Evolutionary conservation across 164 flowering plant species (phyloP).

Genomic region (Chloranthus sessilifolius): DNA sequence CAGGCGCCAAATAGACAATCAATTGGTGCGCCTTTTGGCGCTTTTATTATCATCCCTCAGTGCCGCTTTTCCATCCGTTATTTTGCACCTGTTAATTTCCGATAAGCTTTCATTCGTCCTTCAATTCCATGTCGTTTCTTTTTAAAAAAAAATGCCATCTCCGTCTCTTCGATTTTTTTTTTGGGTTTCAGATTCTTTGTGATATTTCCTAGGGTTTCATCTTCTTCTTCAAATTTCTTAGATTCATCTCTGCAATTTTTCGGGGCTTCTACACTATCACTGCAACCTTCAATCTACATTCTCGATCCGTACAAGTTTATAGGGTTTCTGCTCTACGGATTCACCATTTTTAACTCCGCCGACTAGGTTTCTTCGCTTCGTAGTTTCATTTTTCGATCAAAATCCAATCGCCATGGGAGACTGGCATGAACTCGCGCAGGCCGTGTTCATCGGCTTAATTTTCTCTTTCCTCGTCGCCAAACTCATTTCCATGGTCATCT

Average conservation of each 20-base stretch:
- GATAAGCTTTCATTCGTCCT: too few species aligned
- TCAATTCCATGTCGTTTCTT: too few species aligned
- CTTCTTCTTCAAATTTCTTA: too few species aligned
- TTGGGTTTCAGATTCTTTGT: too few species aligned
- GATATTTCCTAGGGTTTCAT: too few species aligned
- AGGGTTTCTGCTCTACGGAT: constrained; percentile 5
- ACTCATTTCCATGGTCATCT: constrained; percentile 64
- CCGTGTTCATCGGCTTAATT: constrained; percentile 63
- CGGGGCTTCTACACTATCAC: neutral
- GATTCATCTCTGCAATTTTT: neutral
- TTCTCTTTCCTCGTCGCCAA: constrained; percentile 87
- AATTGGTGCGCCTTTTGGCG: too few species aligned
- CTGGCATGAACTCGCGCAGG: constrained; percentile 67
- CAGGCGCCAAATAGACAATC: too few species aligned
- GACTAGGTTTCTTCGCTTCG: neutral
- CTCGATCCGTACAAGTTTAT: neutral
- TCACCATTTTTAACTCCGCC: neutral
- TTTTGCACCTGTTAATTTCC: too few species aligned
- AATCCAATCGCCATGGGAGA: constrained; percentile 35
- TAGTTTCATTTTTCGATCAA: neutral
- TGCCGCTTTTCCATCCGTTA: too few species aligned
- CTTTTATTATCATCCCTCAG: too few species aligned
- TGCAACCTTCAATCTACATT: neutral
- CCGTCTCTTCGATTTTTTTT: too few species aligned
- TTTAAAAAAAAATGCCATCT: too few species aligned